A percentile compares a stretch with the other conserved stretches of the same genome.
Conservation (phyloP, 2,329 filamentous ascomycete species). For the Sporothrix pallida region DNA sequence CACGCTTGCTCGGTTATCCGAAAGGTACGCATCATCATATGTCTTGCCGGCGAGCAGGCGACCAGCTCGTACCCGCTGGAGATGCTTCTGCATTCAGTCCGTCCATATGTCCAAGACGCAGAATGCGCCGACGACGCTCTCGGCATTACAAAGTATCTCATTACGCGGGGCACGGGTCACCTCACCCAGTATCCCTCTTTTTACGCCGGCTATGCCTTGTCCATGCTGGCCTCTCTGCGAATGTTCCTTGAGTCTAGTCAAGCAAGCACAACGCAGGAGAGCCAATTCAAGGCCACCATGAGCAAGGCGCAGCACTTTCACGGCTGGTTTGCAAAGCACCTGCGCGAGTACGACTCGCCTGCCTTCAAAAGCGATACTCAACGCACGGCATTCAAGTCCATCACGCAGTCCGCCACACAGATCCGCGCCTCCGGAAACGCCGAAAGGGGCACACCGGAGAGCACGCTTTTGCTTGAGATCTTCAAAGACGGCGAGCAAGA, state of each 20-base stretch:
- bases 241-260: conserved; percentile 76
- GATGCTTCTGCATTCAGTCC: conserved; percentile 83
- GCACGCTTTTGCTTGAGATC: conserved; percentile 77
- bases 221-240: conserved; percentile 77
- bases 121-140: conserved; percentile 91
- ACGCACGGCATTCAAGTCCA: conserved; percentile 65
- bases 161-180: conserved; percentile 69
- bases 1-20: conserved; percentile 86
- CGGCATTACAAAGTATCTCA: conserved; percentile 83
- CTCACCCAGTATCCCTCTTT: conserved; percentile 73
- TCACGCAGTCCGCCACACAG: conserved; percentile 71
- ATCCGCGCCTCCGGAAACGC: conserved; percentile 73
- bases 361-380: conserved; percentile 56
- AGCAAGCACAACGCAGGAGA: conserved; percentile 82
- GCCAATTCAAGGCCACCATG: conserved; percentile 77
- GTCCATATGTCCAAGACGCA: conserved; percentile 77
- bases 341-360: conserved; percentile 66
- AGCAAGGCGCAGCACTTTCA: conserved; percentile 77
- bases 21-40: conserved; percentile 81
- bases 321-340: conserved; percentile 74
- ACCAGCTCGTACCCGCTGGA: conserved; percentile 82
- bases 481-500: conserved; percentile 71
- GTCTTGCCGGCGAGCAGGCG: conserved; percentile 75
- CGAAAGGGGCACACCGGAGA: conserved; percentile 73
- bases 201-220: conserved; percentile 78